phyloP scores from a whole-genome alignment of 2,329 filamentous ascomycete genomes.

The Falciphora oryzae region DNA sequence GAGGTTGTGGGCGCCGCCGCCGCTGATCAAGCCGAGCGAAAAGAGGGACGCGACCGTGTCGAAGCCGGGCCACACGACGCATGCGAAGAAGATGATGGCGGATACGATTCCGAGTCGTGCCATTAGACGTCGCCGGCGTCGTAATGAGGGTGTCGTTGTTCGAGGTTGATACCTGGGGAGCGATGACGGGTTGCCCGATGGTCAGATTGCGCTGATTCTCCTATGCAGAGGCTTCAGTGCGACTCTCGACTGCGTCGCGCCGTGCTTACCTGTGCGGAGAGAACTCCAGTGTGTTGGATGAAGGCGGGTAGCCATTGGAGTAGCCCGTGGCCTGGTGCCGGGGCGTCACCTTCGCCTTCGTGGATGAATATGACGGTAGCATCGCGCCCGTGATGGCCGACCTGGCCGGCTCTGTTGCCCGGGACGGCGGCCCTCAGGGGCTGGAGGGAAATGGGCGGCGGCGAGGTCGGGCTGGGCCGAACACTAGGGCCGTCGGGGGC shows the following conservation, averaged over 20 bases:
- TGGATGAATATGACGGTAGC: slow-evolving; percentile 54
- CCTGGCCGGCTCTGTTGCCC: not conserved
- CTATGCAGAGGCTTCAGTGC: slow-evolving; percentile 10
- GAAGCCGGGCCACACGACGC: slow-evolving; percentile 66
- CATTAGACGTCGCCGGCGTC: slow-evolving; percentile 68
- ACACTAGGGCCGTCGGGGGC: not conserved
- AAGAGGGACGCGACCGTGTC: slow-evolving; percentile 54
- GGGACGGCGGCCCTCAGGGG: not conserved
- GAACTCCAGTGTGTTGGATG: slow-evolving; percentile 70
- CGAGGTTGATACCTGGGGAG: slow-evolving; percentile 73
- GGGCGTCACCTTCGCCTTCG: slow-evolving; percentile 69
- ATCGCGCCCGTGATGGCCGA: slow-evolving; percentile 29
- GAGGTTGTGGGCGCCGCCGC: slow-evolving; percentile 66
- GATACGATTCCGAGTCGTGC: slow-evolving; percentile 58
- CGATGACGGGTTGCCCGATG: not conserved
- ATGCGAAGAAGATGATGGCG: slow-evolving; percentile 57
- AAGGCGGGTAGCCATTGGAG: slow-evolving; percentile 76
- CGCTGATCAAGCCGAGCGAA: slow-evolving; percentile 66
- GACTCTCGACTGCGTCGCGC: slow-evolving; percentile 16
- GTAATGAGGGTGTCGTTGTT: slow-evolving; percentile 62
- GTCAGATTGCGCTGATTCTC: not conserved
- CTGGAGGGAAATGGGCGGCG: not conserved
- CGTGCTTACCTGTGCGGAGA: slow-evolving; percentile 73
- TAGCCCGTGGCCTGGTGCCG: slow-evolving; percentile 71
- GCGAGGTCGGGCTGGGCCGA: not conserved